phyloP scores from a whole-genome alignment of 306 rosid species.

The Vigna mungo region DNA sequence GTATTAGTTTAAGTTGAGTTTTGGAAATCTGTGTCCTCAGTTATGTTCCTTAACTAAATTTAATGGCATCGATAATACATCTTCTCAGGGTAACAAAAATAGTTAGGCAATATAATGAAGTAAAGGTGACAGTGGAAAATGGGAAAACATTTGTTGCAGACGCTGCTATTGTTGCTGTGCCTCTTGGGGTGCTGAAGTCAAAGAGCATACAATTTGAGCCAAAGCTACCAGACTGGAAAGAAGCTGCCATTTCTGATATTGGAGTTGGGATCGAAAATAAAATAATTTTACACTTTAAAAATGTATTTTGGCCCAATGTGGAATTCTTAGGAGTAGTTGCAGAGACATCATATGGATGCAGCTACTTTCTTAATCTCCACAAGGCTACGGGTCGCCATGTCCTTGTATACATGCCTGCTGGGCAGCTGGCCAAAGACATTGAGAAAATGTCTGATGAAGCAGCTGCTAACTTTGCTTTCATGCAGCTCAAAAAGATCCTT shows the following conservation, averaged over 20 bases:
- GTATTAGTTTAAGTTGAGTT: conserved; percentile 1
- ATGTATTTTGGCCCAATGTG: conserved; percentile 97
- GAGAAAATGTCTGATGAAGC: conserved; percentile 99
- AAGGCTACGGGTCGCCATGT: conserved; percentile 93
- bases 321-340: conserved; percentile 98
- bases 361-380: conserved; percentile 99
- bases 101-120: conserved; percentile 74
- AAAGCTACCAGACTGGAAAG: conserved; percentile 98
- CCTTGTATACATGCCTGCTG: conserved; percentile 99
- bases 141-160: conserved; percentile 89
- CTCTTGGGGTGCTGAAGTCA: conserved; percentile 94
- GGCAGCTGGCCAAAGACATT: conserved; percentile 95
- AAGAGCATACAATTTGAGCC: conserved; percentile 84
- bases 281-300: conserved; percentile 84
- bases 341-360: conserved; percentile 93
- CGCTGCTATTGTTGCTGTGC: conserved; percentile 85
- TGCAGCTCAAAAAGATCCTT: conserved; percentile 86
- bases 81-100: conserved; percentile 84
- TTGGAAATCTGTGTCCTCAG: conserved; percentile 7
- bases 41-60: conserved; percentile 37
- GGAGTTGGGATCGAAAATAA: conserved; percentile 97
- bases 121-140: conserved; percentile 76
- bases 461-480: conserved; percentile 84
- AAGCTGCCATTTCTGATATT: conserved; percentile 82
- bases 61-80: conserved; percentile 27